Evolutionary conservation across 1,139 yeast genomes (phyloP).

Genomic region (Pichia sp.): DNA sequence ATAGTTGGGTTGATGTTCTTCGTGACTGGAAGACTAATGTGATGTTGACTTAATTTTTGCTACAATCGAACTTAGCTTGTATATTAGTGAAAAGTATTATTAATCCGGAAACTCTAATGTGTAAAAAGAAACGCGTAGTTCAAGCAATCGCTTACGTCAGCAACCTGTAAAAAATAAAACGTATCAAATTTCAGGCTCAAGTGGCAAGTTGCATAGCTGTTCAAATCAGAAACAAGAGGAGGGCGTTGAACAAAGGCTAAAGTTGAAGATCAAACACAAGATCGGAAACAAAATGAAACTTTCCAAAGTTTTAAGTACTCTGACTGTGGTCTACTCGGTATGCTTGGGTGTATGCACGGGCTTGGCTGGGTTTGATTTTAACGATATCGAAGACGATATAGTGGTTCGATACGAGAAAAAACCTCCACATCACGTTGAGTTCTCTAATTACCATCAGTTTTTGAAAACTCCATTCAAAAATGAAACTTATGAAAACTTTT

Average conservation of each 20-base stretch:
- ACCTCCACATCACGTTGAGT: conserved; percentile 23
- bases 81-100: not conserved
- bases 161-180: not conserved
- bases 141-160: not conserved
- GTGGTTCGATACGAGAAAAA: conserved; percentile 24
- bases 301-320: not conserved
- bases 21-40: conserved; percentile 83
- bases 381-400: conserved; percentile 14
- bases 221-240: not conserved
- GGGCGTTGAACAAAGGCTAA: not conserved
- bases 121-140: not conserved
- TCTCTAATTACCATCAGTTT: conserved; percentile 29
- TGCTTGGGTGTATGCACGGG: not conserved
- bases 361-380: conserved; percentile 2
- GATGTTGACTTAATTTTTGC: conserved; percentile 49
- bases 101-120: no score
- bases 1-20: conserved; percentile 75
- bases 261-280: no score
- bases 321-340: not conserved
- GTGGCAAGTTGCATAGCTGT: not conserved
- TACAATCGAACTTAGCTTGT: not conserved
- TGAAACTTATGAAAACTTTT: conserved; percentile 22
- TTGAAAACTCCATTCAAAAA: conserved; percentile 29
- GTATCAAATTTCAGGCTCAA: not conserved
- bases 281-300: not conserved